These are phyloP conservation scores for Cyclotella choctawhatcheeana DNA, from an alignment of 108 stramenopile genomes.

Conservation along the genomic window DNA sequence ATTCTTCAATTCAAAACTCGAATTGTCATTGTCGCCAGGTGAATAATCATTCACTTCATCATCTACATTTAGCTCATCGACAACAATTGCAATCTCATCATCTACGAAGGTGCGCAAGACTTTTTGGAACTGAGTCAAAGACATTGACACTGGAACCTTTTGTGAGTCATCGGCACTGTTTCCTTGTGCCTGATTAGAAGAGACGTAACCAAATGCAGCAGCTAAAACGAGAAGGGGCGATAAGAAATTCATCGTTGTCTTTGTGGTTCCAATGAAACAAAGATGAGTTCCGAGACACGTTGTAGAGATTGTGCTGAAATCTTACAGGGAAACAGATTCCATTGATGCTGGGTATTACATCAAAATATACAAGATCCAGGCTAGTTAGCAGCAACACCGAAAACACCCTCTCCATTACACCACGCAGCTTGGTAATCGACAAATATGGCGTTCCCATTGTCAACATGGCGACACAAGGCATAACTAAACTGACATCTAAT, in stretches of 20 bases:
- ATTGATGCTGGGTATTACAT: too few relatives aligned
- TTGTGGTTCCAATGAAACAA: not conserved
- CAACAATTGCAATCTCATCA: slow-evolving; percentile 28
- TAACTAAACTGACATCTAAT: too few relatives aligned
- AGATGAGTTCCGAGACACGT: not conserved
- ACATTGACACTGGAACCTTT: slow-evolving; percentile 5
- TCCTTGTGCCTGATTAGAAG: not conserved
- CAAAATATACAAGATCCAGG: too few relatives aligned
- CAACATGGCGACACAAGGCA: too few relatives aligned
- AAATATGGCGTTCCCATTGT: too few relatives aligned
- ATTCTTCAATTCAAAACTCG: not conserved
- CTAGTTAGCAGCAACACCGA: too few relatives aligned
- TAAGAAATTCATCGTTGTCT: not conserved
- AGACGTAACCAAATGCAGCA: not conserved
- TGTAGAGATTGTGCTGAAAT: not conserved
- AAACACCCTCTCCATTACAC: too few relatives aligned
- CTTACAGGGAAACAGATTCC: not conserved
- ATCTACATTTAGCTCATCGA: not conserved
- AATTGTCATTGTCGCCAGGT: slow-evolving; percentile 3
- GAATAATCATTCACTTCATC: not conserved
- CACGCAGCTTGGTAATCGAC: too few relatives aligned
- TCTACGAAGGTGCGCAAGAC: slow-evolving; percentile 26
- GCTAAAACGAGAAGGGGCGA: not conserved
- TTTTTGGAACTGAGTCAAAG: slow-evolving; percentile 17
- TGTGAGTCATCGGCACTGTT: not conserved